These are phyloP conservation scores for Saussurea involucrata DNA, from an alignment of 129 eudicot genomes.

Conservation along the genomic window DNA sequence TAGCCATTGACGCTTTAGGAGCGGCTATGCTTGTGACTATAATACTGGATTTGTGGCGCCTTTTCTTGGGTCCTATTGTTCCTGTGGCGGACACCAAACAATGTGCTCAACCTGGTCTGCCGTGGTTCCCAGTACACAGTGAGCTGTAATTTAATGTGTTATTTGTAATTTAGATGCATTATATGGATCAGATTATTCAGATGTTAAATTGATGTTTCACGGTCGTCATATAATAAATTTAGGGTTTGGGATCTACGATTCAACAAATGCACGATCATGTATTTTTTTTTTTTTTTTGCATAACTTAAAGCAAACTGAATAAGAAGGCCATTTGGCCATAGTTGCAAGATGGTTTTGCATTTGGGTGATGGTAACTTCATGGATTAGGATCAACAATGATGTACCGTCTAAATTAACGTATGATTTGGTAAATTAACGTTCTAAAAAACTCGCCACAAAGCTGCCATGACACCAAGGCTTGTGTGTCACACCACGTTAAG, in stretches of 20 bases:
- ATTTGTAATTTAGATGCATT: constrained; percentile 11
- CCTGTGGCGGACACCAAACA: constrained; percentile 53
- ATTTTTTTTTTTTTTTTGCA: neutral
- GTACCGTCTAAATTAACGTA: no score
- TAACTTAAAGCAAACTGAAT: neutral
- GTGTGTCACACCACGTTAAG: no score
- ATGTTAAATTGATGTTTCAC: constrained; percentile 14
- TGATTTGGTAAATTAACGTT: no score
- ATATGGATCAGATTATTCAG: neutral
- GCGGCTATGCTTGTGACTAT: constrained; percentile 98
- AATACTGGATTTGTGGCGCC: constrained; percentile 85
- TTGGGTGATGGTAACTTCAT: no score
- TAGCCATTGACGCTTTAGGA: constrained; percentile 83
- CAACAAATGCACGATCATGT: constrained; percentile 7
- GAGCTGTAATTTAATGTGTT: constrained; percentile 3
- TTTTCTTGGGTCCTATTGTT: constrained; percentile 82
- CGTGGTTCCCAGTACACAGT: constrained; percentile 73
- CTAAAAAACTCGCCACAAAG: no score
- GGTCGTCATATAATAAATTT: neutral
- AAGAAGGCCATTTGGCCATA: no score
- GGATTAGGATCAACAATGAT: no score
- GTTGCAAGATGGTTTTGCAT: no score
- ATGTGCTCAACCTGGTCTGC: constrained; percentile 66
- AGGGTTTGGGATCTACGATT: neutral
- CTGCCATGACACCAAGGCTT: no score